A percentile compares a stretch with the other conserved stretches of the same genome.
Conservation (phyloP, 495 filamentous ascomycete genomes). For the Chaetomium tenue region DNA sequence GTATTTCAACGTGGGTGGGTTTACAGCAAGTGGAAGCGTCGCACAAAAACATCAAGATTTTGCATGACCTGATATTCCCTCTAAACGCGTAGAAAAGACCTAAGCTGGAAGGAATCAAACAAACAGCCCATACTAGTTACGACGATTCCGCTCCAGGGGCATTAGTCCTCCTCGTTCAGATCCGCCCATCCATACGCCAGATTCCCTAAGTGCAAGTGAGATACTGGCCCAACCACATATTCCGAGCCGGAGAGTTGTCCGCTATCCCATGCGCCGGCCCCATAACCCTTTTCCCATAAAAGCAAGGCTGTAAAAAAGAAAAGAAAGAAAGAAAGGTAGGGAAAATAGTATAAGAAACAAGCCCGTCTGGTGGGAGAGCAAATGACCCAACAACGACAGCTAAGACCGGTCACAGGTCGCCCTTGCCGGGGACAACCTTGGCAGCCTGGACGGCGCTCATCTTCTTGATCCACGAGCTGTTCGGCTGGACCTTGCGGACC, state of each 20-base stretch:
- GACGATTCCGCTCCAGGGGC: neutral
- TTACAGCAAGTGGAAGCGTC: neutral
- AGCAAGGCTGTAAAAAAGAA: neutral
- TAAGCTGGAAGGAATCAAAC: neutral
- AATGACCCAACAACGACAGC: too few species aligned
- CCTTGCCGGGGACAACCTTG: constrained; percentile 66
- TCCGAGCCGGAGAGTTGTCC: neutral
- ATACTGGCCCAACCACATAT: neutral
- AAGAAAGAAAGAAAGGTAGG: neutral
- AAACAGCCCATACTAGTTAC: neutral
- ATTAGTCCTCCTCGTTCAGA: neutral
- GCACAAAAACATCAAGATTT: neutral
- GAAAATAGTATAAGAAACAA: neutral
- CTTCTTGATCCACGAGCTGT: constrained; percentile 85
- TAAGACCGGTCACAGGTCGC: constrained; percentile 36
- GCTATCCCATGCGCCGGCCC: too few species aligned
- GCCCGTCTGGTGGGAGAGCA: too few species aligned
- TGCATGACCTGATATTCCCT: neutral
- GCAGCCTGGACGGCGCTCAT: constrained; percentile 93
- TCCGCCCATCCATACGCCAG: neutral
- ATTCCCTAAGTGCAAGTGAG: neutral
- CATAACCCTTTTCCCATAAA: too few species aligned
- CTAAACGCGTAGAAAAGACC: neutral
- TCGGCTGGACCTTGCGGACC: constrained; percentile 85
- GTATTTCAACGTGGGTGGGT: too few species aligned